Conservation (phyloP, 345 rosid species). For the Syzygium aqueum region DNA sequence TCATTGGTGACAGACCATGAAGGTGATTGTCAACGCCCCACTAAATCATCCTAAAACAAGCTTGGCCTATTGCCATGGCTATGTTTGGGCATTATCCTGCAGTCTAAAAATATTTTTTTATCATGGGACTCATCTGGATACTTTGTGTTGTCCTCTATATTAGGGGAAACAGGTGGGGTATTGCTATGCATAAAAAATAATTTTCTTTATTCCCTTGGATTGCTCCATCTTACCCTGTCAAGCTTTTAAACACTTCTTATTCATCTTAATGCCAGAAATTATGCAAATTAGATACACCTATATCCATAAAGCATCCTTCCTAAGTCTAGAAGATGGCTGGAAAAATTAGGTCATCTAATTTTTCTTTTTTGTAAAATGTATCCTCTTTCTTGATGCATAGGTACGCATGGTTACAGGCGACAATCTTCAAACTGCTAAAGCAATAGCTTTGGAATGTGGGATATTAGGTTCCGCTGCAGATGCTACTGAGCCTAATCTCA, state of each 20-base stretch:
- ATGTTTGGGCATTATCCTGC: background rate
- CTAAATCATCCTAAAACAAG: background rate
- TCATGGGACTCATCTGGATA: background rate
- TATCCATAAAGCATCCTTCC: background rate
- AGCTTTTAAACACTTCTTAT: background rate
- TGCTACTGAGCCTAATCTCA: constrained; percentile 1
- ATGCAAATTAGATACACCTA: background rate
- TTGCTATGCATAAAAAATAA: background rate
- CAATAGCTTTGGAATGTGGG: constrained; percentile 17
- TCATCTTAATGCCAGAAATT: background rate
- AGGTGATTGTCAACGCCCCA: background rate
- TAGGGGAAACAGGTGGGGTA: background rate
- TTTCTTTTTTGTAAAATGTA: background rate
- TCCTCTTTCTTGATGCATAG: background rate
- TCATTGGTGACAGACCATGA: background rate
- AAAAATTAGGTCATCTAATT: background rate
- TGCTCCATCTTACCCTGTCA: background rate
- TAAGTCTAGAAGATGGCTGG: background rate
- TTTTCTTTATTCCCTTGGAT: background rate
- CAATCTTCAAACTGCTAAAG: constrained; percentile 12
- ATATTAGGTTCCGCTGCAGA: constrained; percentile 4
- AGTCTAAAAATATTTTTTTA: background rate
- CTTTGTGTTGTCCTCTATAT: background rate
- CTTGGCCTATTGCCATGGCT: background rate
- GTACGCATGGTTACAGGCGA: constrained; percentile 14